These are phyloP conservation scores for Quambalaria eucalypti DNA, from an alignment of 1,284 basidiomycete species.

Conservation along the genomic window DNA sequence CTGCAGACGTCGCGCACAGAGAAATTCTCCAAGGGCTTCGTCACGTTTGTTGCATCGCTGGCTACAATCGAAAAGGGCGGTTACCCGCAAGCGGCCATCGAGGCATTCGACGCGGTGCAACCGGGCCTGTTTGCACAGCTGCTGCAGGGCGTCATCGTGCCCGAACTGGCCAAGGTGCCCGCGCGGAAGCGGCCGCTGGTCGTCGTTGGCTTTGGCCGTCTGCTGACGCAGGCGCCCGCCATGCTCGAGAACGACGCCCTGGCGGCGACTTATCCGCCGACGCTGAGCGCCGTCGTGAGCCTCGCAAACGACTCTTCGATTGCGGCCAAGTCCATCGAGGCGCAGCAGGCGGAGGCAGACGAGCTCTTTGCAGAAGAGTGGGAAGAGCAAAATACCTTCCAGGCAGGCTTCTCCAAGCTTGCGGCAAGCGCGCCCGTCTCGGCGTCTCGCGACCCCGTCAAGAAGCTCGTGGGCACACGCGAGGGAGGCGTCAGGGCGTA, in stretches of 20 bases:
- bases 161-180: slow-evolving; percentile 70
- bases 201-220: slow-evolving; percentile 68
- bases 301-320: slow-evolving; percentile 68
- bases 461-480: no score
- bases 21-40: slow-evolving; percentile 74
- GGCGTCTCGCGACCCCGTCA: no score
- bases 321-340: slow-evolving; percentile 48
- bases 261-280: slow-evolving; percentile 4
- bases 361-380: slow-evolving; percentile 71
- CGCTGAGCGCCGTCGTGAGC: slow-evolving; percentile 54
- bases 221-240: slow-evolving; percentile 64
- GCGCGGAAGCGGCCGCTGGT: slow-evolving; percentile 74
- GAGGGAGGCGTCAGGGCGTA: no score
- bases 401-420: slow-evolving; percentile 81
- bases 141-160: slow-evolving; percentile 66
- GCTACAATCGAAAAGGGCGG: slow-evolving; percentile 68
- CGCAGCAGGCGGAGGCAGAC: slow-evolving; percentile 46
- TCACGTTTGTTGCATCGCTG: slow-evolving; percentile 66
- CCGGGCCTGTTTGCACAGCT: slow-evolving; percentile 76
- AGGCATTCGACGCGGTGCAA: slow-evolving; percentile 73
- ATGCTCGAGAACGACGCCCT: slow-evolving; percentile 62
- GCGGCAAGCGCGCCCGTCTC: slow-evolving; percentile 57
- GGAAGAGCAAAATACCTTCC: slow-evolving; percentile 77
- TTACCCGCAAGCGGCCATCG: slow-evolving; percentile 66
- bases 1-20: slow-evolving; percentile 84